Evolutionary conservation across 208 protist genomes (phyloP).

Genomic region (Acanthamoeba culbertsoni): DNA sequence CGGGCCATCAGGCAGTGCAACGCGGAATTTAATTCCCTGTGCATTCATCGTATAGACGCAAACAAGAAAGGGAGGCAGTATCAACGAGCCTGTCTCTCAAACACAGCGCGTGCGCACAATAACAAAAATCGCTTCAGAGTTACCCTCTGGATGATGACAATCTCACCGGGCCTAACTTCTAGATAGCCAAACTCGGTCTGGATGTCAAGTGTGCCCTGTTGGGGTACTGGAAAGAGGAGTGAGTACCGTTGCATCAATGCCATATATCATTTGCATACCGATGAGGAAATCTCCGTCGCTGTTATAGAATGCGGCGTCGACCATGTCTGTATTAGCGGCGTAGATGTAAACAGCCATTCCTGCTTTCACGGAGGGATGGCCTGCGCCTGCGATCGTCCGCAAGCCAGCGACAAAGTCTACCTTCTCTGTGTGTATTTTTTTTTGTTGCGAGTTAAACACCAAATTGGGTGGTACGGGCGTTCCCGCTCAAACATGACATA

Average conservation of each 20-base stretch:
- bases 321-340: constrained; percentile 81
- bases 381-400: constrained; percentile 66
- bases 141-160: constrained; percentile 82
- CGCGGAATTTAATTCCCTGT: constrained; percentile 84
- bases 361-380: constrained; percentile 76
- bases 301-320: constrained; percentile 78
- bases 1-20: constrained; percentile 70
- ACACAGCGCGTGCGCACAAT: neutral
- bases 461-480: neutral
- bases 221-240: constrained; percentile 76
- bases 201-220: constrained; percentile 83
- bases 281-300: constrained; percentile 90
- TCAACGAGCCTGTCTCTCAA: neutral
- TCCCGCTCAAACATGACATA: no score
- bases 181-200: constrained; percentile 87
- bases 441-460: neutral
- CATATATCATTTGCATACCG: constrained; percentile 2
- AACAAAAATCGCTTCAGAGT: no score
- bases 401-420: constrained; percentile 79
- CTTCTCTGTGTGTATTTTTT: neutral
- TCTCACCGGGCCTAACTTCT: constrained; percentile 84
- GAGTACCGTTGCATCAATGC: neutral
- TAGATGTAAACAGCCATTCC: constrained; percentile 87
- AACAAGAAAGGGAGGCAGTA: neutral
- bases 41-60: no score